Evolutionary conservation across 805 yeast genomes (phyloP).

Genomic region (Helenozyma baotianmanensis): DNA sequence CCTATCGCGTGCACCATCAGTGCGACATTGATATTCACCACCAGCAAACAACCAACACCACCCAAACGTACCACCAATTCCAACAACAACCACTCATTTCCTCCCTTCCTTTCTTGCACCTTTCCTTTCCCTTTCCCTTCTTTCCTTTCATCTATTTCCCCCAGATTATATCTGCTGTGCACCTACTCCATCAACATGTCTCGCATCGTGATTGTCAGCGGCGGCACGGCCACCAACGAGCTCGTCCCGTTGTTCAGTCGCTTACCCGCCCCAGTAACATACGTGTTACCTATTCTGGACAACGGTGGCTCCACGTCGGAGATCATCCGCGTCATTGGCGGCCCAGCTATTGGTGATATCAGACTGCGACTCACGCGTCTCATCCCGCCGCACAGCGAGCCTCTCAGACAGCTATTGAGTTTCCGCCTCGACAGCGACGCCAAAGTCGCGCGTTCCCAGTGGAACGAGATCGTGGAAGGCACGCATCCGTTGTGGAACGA

Average conservation of each 20-base stretch:
- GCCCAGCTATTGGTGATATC: slow-evolving; percentile 93
- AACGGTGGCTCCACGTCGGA: slow-evolving; percentile 96
- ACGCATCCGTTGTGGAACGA: slow-evolving; percentile 63
- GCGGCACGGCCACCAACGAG: slow-evolving; percentile 86
- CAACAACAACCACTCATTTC: too few species aligned
- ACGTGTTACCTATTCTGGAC: slow-evolving; percentile 80
- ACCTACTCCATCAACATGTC: too few species aligned
- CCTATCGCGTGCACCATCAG: too few species aligned
- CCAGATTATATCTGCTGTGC: too few species aligned
- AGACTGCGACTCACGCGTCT: slow-evolving; percentile 75
- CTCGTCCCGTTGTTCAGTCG: slow-evolving; percentile 54
- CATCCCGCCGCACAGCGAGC: slow-evolving; percentile 49
- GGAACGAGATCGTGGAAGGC: slow-evolving; percentile 80
- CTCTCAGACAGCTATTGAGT: slow-evolving; percentile 32
- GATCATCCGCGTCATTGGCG: slow-evolving; percentile 78
- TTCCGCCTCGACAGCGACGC: slow-evolving; percentile 49
- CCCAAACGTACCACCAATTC: too few species aligned
- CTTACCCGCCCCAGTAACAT: slow-evolving; percentile 46
- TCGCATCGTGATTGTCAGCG: slow-evolving; percentile 48
- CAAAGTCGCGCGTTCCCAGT: slow-evolving; percentile 56
- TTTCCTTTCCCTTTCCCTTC: too few species aligned
- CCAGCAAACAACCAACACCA: too few species aligned
- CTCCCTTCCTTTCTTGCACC: too few species aligned
- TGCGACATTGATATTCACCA: too few species aligned
- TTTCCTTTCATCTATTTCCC: too few species aligned